These are phyloP conservation scores for Eucalyptus lansdowneana DNA, from an alignment of 345 rosid genomes.

Conservation along the genomic window DNA sequence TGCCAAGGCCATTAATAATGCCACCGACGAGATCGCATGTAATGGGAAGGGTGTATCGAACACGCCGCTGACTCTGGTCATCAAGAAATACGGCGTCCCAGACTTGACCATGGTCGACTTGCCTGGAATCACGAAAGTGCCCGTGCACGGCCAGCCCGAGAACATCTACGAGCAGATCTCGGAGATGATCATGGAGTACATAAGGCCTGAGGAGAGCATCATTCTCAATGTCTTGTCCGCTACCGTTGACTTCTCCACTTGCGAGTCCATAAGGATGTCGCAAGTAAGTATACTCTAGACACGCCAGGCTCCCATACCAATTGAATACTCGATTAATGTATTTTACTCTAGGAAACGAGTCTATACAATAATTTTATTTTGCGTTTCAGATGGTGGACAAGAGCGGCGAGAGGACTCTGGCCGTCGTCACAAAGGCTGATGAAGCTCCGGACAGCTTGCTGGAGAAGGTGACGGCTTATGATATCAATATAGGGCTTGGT, in stretches of 20 bases:
- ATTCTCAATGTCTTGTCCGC: constrained; percentile 43
- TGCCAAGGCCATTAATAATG: constrained; percentile 5
- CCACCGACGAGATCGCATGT: constrained; percentile 32
- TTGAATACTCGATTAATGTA: neutral
- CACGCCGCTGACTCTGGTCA: constrained; percentile 20
- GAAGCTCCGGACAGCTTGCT: constrained; percentile 33
- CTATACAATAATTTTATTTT: neutral
- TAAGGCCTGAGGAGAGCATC: constrained; percentile 26
- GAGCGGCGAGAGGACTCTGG: constrained; percentile 27
- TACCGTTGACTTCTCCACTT: constrained; percentile 22
- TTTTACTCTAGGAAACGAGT: neutral
- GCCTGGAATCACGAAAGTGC: constrained; percentile 40
- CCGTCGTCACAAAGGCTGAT: constrained; percentile 39
- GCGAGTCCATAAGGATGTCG: constrained; percentile 50
- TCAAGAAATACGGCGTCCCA: constrained; percentile 29
- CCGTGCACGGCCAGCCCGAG: constrained; percentile 40
- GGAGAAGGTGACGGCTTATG: constrained; percentile 31
- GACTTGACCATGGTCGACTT: constrained; percentile 49
- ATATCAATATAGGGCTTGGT: constrained; percentile 34
- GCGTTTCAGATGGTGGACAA: constrained; percentile 12
- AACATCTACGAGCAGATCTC: constrained; percentile 31
- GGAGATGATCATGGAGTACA: constrained; percentile 27
- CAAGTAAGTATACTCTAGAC: neutral
- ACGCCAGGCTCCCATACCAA: neutral
- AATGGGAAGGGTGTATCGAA: constrained; percentile 28